Evolutionary conservation across 2,329 filamentous ascomycete genomes (phyloP).

Genomic region (Colletotrichum sp.): DNA sequence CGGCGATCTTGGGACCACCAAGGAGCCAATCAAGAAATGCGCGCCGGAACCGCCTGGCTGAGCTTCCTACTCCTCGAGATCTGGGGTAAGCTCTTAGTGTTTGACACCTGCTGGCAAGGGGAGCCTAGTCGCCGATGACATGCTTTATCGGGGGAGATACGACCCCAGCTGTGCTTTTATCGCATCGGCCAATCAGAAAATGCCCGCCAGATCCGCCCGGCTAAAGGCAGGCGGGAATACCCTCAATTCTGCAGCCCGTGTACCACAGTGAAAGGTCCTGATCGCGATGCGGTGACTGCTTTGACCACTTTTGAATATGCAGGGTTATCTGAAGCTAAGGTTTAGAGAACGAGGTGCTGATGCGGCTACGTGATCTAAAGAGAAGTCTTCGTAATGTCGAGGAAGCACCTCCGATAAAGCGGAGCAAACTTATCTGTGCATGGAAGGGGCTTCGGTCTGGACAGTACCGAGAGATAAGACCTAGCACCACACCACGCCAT

Average conservation of each 20-base stretch:
- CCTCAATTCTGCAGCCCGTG: not conserved
- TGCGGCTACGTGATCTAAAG: not conserved
- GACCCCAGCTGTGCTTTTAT: not conserved
- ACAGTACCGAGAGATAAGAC: not conserved
- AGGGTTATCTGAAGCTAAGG: not conserved
- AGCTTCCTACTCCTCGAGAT: not conserved
- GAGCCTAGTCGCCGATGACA: not conserved
- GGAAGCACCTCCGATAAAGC: not conserved
- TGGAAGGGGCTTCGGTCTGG: not conserved
- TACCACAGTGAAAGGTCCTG: rapidly evolving
- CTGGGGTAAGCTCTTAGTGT: not conserved
- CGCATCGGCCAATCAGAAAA: not conserved
- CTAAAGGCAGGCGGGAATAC: not conserved
- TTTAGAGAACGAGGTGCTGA: not conserved
- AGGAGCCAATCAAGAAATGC: not conserved
- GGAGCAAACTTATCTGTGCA: not conserved
- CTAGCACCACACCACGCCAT: not conserved
- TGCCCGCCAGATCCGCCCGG: not conserved
- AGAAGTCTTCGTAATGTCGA: not conserved
- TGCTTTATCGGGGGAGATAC: not conserved
- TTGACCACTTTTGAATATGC: not conserved
- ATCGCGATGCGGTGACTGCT: not conserved
- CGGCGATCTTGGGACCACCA: not conserved
- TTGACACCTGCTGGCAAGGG: not conserved
- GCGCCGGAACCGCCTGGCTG: not conserved